These are phyloP conservation scores for Plantago ovata DNA, from an alignment of 257 asterid genomes.

Conservation along the genomic window DNA sequence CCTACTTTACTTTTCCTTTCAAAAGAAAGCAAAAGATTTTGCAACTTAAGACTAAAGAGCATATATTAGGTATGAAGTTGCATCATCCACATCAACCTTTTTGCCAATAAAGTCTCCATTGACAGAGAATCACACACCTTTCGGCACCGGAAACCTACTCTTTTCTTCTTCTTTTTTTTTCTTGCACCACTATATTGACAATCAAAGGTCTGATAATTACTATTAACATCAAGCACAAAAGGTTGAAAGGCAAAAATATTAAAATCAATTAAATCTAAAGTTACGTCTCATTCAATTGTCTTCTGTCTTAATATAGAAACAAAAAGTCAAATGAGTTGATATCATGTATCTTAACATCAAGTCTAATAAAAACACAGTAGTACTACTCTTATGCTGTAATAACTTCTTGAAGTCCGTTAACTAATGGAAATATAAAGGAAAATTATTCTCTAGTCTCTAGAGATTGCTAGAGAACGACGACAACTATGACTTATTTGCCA, in stretches of 20 bases:
- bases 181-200: conserved; percentile 13
- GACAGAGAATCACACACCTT: conserved; percentile 4
- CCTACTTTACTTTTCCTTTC: not conserved
- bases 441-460: not conserved
- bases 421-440: not conserved
- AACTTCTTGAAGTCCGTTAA: conserved; percentile 14
- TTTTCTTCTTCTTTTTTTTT: conserved; percentile 12
- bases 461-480: not conserved
- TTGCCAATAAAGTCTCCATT: conserved; percentile 12
- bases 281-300: too few relatives aligned
- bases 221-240: conserved; percentile 11
- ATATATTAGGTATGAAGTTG: conserved; percentile 8
- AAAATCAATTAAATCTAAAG: conserved; percentile 5
- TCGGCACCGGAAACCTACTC: not conserved
- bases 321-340: conserved; percentile 2
- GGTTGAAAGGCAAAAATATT: conserved; percentile 4
- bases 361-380: not conserved
- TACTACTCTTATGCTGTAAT: not conserved
- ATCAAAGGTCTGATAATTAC: conserved; percentile 1
- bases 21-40: conserved; percentile 22
- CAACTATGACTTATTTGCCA: not conserved
- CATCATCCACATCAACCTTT: conserved; percentile 24
- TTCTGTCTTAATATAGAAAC: not conserved
- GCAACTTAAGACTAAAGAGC: not conserved
- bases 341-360: not conserved